Percentiles rank a stretch among this genome's conserved stretches.
Evolutionary conservation across 2,329 filamentous ascomycete species (phyloP).

Genomic region (Penicillium concentricum): DNA sequence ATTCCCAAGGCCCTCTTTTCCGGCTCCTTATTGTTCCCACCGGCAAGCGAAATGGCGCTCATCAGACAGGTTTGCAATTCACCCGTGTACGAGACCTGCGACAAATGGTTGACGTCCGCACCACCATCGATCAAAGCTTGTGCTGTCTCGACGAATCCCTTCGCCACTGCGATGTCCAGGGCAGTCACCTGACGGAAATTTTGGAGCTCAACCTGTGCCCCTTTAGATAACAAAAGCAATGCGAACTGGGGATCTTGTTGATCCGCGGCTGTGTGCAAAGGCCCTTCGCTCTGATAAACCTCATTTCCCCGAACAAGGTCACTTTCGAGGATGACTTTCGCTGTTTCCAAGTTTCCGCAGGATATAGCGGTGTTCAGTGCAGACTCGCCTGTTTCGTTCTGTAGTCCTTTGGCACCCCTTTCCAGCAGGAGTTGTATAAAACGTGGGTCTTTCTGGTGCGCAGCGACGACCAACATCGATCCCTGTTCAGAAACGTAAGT

Average conservation of each 20-base stretch:
- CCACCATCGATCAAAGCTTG: background rate
- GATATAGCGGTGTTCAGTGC: background rate
- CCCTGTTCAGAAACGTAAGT: background rate
- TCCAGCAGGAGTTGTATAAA: background rate
- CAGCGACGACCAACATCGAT: background rate
- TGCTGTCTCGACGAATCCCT: background rate
- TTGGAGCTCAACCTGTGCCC: background rate
- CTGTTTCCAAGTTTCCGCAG: background rate
- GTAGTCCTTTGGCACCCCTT: background rate
- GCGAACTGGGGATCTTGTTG: background rate
- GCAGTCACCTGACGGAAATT: rapidly evolving
- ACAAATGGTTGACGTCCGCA: background rate
- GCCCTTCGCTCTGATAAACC: too few relatives aligned
- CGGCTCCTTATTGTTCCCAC: background rate
- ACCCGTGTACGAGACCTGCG: too few relatives aligned
- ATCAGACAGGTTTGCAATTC: background rate
- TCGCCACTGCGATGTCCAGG: background rate
- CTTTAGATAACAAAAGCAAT: background rate
- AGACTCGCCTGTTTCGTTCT: background rate
- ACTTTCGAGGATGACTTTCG: background rate
- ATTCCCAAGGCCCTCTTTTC: background rate
- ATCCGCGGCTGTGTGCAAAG: background rate
- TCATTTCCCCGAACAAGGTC: background rate
- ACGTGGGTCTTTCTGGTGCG: background rate
- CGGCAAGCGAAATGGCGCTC: background rate